These are phyloP conservation scores for Mycosphaerella sp. DNA, from an alignment of 2,329 filamentous ascomycete species.

Conservation along the genomic window DNA sequence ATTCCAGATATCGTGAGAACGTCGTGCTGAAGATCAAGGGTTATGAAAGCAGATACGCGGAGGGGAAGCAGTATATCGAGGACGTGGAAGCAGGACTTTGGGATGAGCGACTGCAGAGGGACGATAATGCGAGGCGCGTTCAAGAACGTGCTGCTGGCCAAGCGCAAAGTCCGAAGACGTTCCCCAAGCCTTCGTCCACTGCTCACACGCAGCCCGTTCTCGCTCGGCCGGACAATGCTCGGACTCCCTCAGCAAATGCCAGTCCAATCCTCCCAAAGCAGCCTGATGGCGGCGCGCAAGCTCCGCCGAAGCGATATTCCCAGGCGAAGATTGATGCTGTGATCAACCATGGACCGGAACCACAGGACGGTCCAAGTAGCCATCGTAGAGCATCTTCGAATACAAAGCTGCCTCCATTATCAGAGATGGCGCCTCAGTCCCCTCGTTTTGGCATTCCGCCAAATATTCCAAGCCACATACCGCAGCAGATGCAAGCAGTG, in stretches of 20 bases:
- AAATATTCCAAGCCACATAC: constrained; percentile 20
- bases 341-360: constrained; percentile 34
- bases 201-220: constrained; percentile 20
- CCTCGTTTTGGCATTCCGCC: constrained; percentile 28
- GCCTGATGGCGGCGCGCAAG: constrained; percentile 9
- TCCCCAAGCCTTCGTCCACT: constrained; percentile 24
- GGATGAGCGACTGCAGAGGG: constrained; percentile 39
- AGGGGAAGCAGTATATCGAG: constrained; percentile 60
- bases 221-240: constrained; percentile 10
- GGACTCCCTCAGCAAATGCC: constrained; percentile 15
- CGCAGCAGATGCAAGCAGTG: constrained; percentile 24
- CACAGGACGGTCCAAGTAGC: constrained; percentile 25
- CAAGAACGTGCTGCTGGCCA: constrained; percentile 11
- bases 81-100: constrained; percentile 58
- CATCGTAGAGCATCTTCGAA: constrained; percentile 30
- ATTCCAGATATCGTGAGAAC: constrained; percentile 65
- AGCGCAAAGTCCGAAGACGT: constrained; percentile 23
- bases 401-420: constrained; percentile 32
- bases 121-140: constrained; percentile 4
- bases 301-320: constrained; percentile 25
- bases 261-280: constrained; percentile 18
- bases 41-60: constrained; percentile 61
- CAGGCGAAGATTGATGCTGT: constrained; percentile 35
- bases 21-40: constrained; percentile 64
- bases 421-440: constrained; percentile 34